A percentile compares a stretch with the other conserved stretches of the same genome.
Conservation (phyloP, 2,329 filamentous ascomycete genomes). For the Cladosporium cucumerinum region DNA sequence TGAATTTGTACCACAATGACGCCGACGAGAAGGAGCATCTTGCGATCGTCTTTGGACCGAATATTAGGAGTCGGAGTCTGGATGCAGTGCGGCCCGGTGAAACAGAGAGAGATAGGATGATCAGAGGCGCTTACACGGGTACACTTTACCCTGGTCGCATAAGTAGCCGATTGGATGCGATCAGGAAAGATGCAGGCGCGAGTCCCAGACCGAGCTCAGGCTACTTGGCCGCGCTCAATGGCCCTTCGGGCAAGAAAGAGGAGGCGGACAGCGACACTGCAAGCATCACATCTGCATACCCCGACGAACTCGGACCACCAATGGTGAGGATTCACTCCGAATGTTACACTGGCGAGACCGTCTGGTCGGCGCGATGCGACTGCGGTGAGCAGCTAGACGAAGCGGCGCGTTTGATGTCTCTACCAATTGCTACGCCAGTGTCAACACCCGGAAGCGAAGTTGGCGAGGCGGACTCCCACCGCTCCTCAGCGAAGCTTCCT, state of each 20-base stretch:
- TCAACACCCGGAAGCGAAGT: slow-evolving; percentile 29
- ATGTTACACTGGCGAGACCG: slow-evolving; percentile 97
- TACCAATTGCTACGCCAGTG: slow-evolving; percentile 29
- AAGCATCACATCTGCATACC: slow-evolving; percentile 24
- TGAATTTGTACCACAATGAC: slow-evolving; percentile 91
- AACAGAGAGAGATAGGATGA: slow-evolving; percentile 87
- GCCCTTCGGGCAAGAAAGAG: slow-evolving; percentile 14
- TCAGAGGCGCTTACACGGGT: slow-evolving; percentile 87
- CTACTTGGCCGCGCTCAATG: slow-evolving; percentile 24
- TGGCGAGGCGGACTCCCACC: slow-evolving; percentile 17
- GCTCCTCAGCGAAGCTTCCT: slow-evolving; percentile 24
- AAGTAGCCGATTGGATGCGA: slow-evolving; percentile 63
- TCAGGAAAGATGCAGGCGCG: slow-evolving; percentile 41
- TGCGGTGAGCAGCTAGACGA: slow-evolving; percentile 98
- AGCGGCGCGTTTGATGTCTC: slow-evolving; percentile 82
- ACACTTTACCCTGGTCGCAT: slow-evolving; percentile 81
- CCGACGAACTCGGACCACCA: slow-evolving; percentile 51
- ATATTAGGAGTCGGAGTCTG: slow-evolving; percentile 69
- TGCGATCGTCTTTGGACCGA: slow-evolving; percentile 90
- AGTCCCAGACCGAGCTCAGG: slow-evolving; percentile 22
- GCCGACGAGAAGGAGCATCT: slow-evolving; percentile 94
- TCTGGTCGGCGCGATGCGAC: slow-evolving; percentile 96
- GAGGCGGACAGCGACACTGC: slow-evolving; percentile 28
- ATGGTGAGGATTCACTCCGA: slow-evolving; percentile 95
- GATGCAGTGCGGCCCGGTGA: slow-evolving; percentile 71